Evolutionary conservation across 805 yeast genomes (phyloP).

Genomic region (Sugiyamaella qingdaonensis): DNA sequence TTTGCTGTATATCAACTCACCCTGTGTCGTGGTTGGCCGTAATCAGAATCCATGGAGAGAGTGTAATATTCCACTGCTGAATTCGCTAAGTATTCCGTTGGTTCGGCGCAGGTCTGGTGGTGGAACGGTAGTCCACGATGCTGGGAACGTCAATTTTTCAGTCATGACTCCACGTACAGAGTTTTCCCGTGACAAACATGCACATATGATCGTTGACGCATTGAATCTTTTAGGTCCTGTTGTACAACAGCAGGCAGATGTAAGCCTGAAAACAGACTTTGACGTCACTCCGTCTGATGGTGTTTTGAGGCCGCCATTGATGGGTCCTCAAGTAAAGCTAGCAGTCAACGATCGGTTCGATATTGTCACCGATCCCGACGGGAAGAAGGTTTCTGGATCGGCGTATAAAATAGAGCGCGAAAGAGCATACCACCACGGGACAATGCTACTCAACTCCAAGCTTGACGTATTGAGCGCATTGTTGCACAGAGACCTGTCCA

Average conservation of each 20-base stretch:
- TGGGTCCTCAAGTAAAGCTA: conserved; percentile 30
- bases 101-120: conserved; percentile 88
- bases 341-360: conserved; percentile 75
- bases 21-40: conserved; percentile 92
- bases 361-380: conserved; percentile 44
- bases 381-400: conserved; percentile 78
- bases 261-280: neutral
- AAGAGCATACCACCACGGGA: conserved; percentile 90
- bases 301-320: conserved; percentile 3
- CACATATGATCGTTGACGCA: conserved; percentile 41
- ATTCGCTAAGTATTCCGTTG: conserved; percentile 53
- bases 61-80: conserved; percentile 55
- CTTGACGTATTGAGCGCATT: conserved; percentile 57
- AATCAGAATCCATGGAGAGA: conserved; percentile 96
- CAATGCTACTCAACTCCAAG: conserved; percentile 75
- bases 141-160: conserved; percentile 83
- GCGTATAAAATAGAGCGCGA: conserved; percentile 84
- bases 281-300: neutral
- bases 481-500: conserved; percentile 45
- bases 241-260: neutral
- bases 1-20: conserved; percentile 68
- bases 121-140: conserved; percentile 93
- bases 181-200: conserved; percentile 57
- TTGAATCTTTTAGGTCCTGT: conserved; percentile 27
- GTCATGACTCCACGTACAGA: conserved; percentile 64